Base-by-base conservation (phyloP, 176 grass and related monocot genomes). In the Poa pratensis region DNA sequence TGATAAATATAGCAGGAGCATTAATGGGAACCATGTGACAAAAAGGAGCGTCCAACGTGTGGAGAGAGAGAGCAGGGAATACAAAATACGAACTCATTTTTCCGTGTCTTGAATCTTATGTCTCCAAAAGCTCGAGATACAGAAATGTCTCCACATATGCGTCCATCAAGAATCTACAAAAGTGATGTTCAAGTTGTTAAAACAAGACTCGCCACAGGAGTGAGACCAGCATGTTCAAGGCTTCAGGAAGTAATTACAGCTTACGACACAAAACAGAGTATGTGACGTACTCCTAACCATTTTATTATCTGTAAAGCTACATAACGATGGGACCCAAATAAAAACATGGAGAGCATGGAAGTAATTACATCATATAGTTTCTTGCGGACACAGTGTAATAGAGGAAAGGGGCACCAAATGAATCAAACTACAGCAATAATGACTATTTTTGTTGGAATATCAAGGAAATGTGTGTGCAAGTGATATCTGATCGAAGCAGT, bases 101-200 rank as follows among this genome's bases (percentile, higher is more conserved):
- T 95, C 77, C 78, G 85, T 51, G 86, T 94, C 83, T 98, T 98
- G 84, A 92, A 98, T 85, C 93, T 89, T 71, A 98, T 95, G 20
- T 98, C 96, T 55, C 96, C 96, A 89, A 98, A 98, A 86, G 96
- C 88, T 81, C 96, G 96, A 9, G 96, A 94, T 60, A 98, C 93
- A 67, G 96, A 93, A 50, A 98, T 93, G 70, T 98, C 96, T 61
- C 96, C 96, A 92, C 96, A 98, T 89, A 98, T 94, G 46, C 96
- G 91, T n/a, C 96, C 96, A 87, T 98, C 96, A 62, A 76, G 73
- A 90, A 98, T 98, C 96, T 98, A 79, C 17, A 81, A 3, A 8
- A 76, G 17, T 52, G 59, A 84, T 73, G 55, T 61, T 40, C 1
- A 73, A 23, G 61, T 78, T 67, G 50, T 73, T n/a, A 89, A 77